A percentile compares a stretch with the other conserved stretches of the same genome.
Evolutionary conservation across 2,329 filamentous ascomycete genomes (phyloP).

Genomic region (Nemania diffusa): DNA sequence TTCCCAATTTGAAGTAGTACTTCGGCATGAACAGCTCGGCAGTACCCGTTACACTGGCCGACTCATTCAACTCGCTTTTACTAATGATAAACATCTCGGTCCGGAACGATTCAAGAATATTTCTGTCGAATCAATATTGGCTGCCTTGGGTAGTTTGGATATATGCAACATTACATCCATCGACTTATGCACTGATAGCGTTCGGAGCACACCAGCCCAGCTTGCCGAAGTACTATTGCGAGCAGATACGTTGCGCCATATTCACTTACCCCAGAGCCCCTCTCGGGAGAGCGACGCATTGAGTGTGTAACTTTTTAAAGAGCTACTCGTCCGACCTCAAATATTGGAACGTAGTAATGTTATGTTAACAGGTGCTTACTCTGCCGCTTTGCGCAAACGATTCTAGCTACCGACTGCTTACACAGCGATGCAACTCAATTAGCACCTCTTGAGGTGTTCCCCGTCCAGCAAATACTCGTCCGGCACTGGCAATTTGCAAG

Average conservation of each 20-base stretch:
- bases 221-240: conserved; percentile 24
- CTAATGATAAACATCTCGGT: background rate
- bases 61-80: conserved; percentile 5
- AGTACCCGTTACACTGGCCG: background rate
- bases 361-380: conserved; percentile 30
- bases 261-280: conserved; percentile 33
- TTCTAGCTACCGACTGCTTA: conserved; percentile 25
- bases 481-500: background rate
- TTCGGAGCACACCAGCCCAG: conserved; percentile 31
- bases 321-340: conserved; percentile 19
- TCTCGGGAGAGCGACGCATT: conserved; percentile 9
- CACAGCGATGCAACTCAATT: background rate
- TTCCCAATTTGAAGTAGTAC: background rate
- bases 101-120: background rate
- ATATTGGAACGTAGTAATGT: conserved; percentile 22
- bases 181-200: conserved; percentile 34
- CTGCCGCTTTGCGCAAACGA: conserved; percentile 28
- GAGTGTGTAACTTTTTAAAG: conserved; percentile 17
- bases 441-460: conserved; percentile 23
- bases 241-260: conserved; percentile 15
- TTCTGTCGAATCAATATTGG: background rate
- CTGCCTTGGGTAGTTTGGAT: background rate
- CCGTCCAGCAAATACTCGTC: conserved; percentile 31
- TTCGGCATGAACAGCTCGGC: background rate
- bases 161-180: conserved; percentile 20